Base-by-base conservation (phyloP, 1,284 basidiomycete species). In the Heliocybe sulcata region DNA sequence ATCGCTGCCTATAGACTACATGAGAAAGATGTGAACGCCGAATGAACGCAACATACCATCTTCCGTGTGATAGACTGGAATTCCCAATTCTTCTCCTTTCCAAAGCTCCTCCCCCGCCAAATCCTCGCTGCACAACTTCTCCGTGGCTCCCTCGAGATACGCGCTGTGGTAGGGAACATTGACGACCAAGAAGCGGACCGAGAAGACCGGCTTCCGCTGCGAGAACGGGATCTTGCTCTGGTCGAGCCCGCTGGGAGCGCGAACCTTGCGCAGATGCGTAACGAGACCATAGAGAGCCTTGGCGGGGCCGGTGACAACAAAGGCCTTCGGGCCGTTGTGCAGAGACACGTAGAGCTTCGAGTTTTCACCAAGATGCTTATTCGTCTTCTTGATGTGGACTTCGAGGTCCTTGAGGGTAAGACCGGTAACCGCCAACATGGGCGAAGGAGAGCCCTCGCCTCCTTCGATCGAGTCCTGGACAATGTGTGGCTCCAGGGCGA, bases 211-310 rank as follows among this genome's bases (percentile, higher is more conserved):
- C 73, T 97, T 96, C 65, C 97, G 83, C 74, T 98, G 94, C 35
- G 92, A 94, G 77, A 89, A 96, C 23, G 94, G 92, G 8, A 84
- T 77, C 73, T 96, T 97, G 81, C 87, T 92, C 74, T 99, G 96
- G 65, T 99, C 96, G 42, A 89, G 77, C 45, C 93, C 93, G 16
- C 79, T 79, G 0, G 93, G 84, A 2, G 95, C 96, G 63, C 90
- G 87, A 61, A 95, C 80, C 72, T 96, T 95, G 66, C 96, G 82
- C 51, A 99, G 72, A 63, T 86, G 90, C 53, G 88, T 91, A 29
- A 96, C 94, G 57, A 99, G 85, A 63, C 97, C 96, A 68, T 94
- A 94, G 38, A 99, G 77, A n/a, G 94, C 85, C 60, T 89, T 89
- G 29, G 95, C 81, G 42, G 93, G 92, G 48, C 96, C 96, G 31